Conservation (phyloP, 768 basidiomycete genomes). For the Tricholomella constricta region DNA sequence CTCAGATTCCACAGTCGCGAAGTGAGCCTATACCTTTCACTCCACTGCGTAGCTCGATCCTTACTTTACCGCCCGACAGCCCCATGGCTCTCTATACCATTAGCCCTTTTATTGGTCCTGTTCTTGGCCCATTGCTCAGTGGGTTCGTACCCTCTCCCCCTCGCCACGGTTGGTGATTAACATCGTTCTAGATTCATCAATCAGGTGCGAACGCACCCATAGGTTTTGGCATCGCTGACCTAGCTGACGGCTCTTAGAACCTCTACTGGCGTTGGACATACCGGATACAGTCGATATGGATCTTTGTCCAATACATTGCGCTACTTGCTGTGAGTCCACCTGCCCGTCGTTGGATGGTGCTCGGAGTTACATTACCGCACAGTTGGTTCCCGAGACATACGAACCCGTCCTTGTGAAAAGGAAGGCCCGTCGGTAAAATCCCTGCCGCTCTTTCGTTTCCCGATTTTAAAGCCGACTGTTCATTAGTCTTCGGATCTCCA, state of each 20-base stretch:
- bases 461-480: neutral
- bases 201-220: conserved; percentile 40
- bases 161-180: neutral
- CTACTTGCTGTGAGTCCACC: conserved; percentile 48
- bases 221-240: neutral
- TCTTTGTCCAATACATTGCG: conserved; percentile 50
- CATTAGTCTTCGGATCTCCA: conserved; percentile 52
- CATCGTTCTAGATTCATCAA: conserved; percentile 60
- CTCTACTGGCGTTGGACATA: conserved; percentile 79
- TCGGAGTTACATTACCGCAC: neutral
- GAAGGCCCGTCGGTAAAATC: conserved; percentile 56
- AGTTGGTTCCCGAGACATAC: conserved; percentile 78
- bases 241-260: conserved; percentile 37
- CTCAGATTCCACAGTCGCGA: conserved; percentile 56
- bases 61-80: neutral
- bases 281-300: conserved; percentile 71
- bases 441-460: neutral
- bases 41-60: neutral
- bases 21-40: conserved; percentile 38
- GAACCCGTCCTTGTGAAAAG: conserved; percentile 56
- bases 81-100: conserved; percentile 60
- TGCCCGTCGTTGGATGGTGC: neutral
- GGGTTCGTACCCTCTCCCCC: conserved; percentile 43
- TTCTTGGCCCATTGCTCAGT: conserved; percentile 56
- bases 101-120: conserved; percentile 53